A percentile compares a stretch with the other conserved stretches of the same genome.
Evolutionary conservation across 495 filamentous ascomycete genomes (phyloP).

Genomic region (Penicillium verhagenii): DNA sequence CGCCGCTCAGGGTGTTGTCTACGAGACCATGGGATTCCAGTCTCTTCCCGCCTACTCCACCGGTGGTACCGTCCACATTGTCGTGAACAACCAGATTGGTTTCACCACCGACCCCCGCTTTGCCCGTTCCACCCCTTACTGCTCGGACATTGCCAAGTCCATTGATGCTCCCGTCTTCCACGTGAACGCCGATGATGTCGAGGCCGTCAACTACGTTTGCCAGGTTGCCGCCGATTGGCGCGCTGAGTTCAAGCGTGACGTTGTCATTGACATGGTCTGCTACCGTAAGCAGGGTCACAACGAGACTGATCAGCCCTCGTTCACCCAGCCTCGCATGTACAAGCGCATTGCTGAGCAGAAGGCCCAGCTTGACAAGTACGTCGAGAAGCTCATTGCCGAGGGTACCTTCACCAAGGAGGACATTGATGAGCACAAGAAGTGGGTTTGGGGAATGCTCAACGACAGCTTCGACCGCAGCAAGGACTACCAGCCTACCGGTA

Average conservation of each 20-base stretch:
- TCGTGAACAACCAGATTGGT: slow-evolving; percentile 99
- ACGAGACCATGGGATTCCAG: slow-evolving; percentile 98
- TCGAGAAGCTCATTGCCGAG: slow-evolving; percentile 82
- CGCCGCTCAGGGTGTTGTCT: slow-evolving; percentile 93
- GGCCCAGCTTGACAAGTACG: slow-evolving; percentile 80
- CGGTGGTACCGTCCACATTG: slow-evolving; percentile 93
- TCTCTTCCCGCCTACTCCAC: slow-evolving; percentile 93
- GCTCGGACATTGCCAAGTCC: slow-evolving; percentile 97
- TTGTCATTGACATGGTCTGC: slow-evolving; percentile 97
- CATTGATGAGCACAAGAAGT: slow-evolving; percentile 98
- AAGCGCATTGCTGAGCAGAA: slow-evolving; percentile 85
- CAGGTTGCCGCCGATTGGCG: slow-evolving; percentile 96
- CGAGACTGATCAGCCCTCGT: slow-evolving; percentile 98
- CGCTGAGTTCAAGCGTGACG: slow-evolving; percentile 94
- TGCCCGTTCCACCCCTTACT: slow-evolving; percentile 95
- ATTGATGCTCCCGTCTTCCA: slow-evolving; percentile 99
- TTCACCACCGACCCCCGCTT: slow-evolving; percentile 99
- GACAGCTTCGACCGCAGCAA: slow-evolving; percentile 96
- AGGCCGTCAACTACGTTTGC: slow-evolving; percentile 97
- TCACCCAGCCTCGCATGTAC: slow-evolving; percentile 99
- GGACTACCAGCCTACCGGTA: slow-evolving; percentile 93
- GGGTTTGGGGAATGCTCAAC: slow-evolving; percentile 99
- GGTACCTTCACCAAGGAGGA: slow-evolving; percentile 96
- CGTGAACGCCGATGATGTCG: slow-evolving; percentile 97
- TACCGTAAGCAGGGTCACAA: slow-evolving; percentile 99